Evolutionary conservation across 139 green algal species (phyloP).

Genomic region (Coelastrella sp.): DNA sequence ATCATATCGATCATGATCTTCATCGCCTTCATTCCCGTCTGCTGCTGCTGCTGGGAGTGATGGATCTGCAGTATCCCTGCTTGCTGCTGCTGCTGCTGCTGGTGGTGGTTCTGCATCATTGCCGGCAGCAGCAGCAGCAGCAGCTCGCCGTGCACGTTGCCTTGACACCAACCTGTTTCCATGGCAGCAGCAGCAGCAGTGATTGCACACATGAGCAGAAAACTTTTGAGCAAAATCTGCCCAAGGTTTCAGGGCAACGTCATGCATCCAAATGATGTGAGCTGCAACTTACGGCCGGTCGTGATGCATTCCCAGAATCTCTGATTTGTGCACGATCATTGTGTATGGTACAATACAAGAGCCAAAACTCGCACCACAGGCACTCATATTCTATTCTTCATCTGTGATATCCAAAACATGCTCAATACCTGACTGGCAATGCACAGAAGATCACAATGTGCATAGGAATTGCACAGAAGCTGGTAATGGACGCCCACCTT

Average conservation of each 20-base stretch:
- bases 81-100: constrained; percentile 15
- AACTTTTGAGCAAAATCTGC: not conserved
- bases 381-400: too few species aligned
- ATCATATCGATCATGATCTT: not conserved
- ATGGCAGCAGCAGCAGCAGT: not conserved
- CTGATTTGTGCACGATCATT: too few species aligned
- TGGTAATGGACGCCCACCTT: not conserved
- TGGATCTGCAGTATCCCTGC: too few species aligned
- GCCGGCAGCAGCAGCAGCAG: not conserved
- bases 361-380: too few species aligned
- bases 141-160: not conserved
- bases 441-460: not conserved
- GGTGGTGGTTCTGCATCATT: too few species aligned
- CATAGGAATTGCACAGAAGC: not conserved
- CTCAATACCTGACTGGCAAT: not conserved
- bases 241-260: not conserved
- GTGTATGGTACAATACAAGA: too few species aligned
- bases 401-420: too few species aligned
- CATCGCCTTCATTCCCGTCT: not conserved
- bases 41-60: constrained; percentile 17
- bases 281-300: not conserved
- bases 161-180: not conserved
- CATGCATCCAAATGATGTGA: not conserved
- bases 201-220: too few species aligned
- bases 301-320: too few species aligned